Conservation (phyloP, 495 filamentous ascomycete species). For the Saxophila tyrrhenica region DNA sequence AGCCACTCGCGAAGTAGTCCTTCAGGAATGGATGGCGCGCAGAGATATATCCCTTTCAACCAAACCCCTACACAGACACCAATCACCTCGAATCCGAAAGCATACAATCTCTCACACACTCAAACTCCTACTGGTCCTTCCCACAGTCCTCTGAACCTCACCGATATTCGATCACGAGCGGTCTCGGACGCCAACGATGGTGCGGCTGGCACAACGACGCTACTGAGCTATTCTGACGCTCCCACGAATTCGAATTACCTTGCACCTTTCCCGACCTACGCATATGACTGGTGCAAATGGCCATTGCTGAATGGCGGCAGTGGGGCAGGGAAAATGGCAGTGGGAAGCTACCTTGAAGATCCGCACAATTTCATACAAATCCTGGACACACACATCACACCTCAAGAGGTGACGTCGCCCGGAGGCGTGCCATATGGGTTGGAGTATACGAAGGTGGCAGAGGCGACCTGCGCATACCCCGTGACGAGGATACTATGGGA, state of each 20-base stretch:
- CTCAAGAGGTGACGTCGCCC: slow-evolving; percentile 63
- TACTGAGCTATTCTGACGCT: slow-evolving; percentile 38
- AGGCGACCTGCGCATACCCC: slow-evolving; percentile 95
- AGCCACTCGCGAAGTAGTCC: slow-evolving; percentile 78
- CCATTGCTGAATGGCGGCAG: slow-evolving; percentile 60
- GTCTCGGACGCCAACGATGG: slow-evolving; percentile 66
- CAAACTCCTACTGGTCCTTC: slow-evolving; percentile 62
- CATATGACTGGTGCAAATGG: slow-evolving; percentile 99
- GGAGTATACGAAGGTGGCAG: slow-evolving; percentile 89
- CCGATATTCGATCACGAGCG: slow-evolving; percentile 72
- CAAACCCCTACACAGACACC: slow-evolving; percentile 56
- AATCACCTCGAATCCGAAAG: slow-evolving; percentile 18
- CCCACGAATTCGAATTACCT: slow-evolving; percentile 77
- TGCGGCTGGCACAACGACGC: slow-evolving; percentile 36
- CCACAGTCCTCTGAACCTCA: slow-evolving; percentile 79
- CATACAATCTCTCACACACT: slow-evolving; percentile 22
- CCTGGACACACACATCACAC: slow-evolving; percentile 66
- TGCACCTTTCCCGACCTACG: slow-evolving; percentile 89
- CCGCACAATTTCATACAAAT: slow-evolving; percentile 99
- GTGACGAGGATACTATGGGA: slow-evolving; percentile 97
- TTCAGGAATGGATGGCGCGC: slow-evolving; percentile 49
- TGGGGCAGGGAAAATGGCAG: slow-evolving; percentile 70
- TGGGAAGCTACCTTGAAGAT: slow-evolving; percentile 95
- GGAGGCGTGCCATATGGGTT: slow-evolving; percentile 61
- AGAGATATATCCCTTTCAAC: slow-evolving; percentile 61